Percentiles rank a stretch among this genome's conserved stretches.
These are phyloP conservation scores for Hymenoscyphus infarciens DNA, from an alignment of 2,329 filamentous ascomycete species.

Conservation along the genomic window DNA sequence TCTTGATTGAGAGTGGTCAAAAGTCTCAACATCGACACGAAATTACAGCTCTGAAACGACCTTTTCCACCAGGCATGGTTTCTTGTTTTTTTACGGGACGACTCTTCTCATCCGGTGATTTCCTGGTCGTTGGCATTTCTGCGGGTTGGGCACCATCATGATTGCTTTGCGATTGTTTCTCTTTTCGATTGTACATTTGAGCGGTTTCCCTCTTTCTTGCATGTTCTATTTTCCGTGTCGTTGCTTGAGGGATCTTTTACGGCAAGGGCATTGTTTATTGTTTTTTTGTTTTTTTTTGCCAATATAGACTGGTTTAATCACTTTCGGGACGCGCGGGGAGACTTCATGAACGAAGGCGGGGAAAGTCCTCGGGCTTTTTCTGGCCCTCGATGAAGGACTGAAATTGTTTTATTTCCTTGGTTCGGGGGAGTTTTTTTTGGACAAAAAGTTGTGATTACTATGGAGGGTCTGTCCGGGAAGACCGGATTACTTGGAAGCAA, in stretches of 20 bases:
- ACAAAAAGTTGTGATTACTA: constrained; percentile 3
- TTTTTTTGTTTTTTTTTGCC: constrained; percentile 19
- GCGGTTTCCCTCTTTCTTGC: constrained; percentile 28
- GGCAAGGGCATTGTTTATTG: constrained; percentile 15
- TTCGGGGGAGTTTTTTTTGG: background rate
- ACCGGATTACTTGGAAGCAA: background rate
- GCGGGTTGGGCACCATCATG: constrained; percentile 19
- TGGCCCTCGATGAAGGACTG: constrained; percentile 5
- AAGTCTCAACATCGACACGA: background rate
- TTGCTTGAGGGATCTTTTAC: constrained; percentile 3
- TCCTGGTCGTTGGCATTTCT: constrained; percentile 28
- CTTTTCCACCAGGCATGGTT: constrained; percentile 9
- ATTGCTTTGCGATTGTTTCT: constrained; percentile 15
- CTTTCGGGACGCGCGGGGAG: background rate
- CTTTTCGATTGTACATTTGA: constrained; percentile 26
- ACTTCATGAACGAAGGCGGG: background rate
- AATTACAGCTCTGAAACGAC: background rate
- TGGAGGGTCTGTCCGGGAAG: background rate
- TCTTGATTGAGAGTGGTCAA: constrained; percentile 32
- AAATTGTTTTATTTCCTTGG: background rate
- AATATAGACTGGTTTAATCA: constrained; percentile 24
- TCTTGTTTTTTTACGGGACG: constrained; percentile 14
- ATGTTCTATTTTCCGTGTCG: constrained; percentile 24
- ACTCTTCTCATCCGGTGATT: constrained; percentile 15
- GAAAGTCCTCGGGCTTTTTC: background rate